Evolutionary conservation across 495 filamentous ascomycete genomes (phyloP), one percentile per base, ranked within the genome.

Genomic region (Cetradonia linearis): DNA sequence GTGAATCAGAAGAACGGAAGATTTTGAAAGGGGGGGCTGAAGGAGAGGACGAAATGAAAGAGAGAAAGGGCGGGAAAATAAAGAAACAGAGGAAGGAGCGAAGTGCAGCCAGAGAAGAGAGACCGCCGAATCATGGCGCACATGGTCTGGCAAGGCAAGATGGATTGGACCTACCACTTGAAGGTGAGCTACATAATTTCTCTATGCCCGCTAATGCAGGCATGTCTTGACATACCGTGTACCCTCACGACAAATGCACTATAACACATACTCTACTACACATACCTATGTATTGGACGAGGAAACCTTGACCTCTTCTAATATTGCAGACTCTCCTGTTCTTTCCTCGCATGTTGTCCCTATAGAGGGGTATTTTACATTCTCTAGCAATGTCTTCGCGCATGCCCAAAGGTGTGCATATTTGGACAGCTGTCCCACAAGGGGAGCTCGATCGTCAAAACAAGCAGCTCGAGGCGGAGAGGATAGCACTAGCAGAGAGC

Each of bases 121-220:
- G 82, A 37, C 83, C 84, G 27, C 73, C 81, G 57, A 75, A 73
- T 33, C 77, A 83, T 68, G 84, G 84, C 34, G 82, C 84, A 7
- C 84, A 86, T 70, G 80, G 80, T 40, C 30, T 83, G n/a, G 73
- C 79, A 13, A 82, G 86, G 46, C 86, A 91, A 64, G 84, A 85
- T 69, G 85, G 83, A 38, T 76, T 74, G 31, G 76, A 78, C 53
- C 71, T 73, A 14, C 76, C 77, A 60, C 60, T 73, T 47, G 85
- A 83, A 70, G 85, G 86, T 89, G 72, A 72, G 84, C 80, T 65
- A 30, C 49, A 13, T 9, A 52, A 20, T 42, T 4, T 44, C 31
- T 18, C n/a, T 33, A 6, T 31, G 1, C 34, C 20, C 27, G 25
- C 30, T 52, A 4, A 20, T 38, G 28, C 25, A 37, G 6, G 16